These are phyloP conservation scores for Venustampulla echinocandica DNA, from an alignment of 495 filamentous ascomycete genomes.

Conservation along the genomic window DNA sequence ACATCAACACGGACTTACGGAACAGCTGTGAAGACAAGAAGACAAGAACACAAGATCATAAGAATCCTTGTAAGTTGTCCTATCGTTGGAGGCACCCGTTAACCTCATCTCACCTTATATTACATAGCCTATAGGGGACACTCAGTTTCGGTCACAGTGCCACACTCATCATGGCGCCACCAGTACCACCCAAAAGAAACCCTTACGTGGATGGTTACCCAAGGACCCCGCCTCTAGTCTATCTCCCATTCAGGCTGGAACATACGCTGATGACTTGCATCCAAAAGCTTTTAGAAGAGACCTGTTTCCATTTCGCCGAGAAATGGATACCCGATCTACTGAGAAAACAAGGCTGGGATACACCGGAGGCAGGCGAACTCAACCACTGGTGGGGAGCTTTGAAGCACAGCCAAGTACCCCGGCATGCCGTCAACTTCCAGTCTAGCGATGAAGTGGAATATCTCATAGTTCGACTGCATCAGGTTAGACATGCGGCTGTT, in stretches of 20 bases:
- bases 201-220: neutral
- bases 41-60: too few relatives aligned
- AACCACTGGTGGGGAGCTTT: neutral
- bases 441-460: neutral
- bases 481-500: neutral
- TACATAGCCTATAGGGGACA: too few relatives aligned
- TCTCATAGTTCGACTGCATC: neutral
- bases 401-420: neutral
- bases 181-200: neutral
- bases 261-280: neutral
- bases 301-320: neutral
- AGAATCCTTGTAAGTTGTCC: too few relatives aligned
- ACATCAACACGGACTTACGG: too few relatives aligned
- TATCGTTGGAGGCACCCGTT: too few relatives aligned
- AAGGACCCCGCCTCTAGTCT: neutral
- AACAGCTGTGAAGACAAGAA: too few relatives aligned
- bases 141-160: neutral
- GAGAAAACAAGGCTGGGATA: neutral
- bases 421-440: neutral
- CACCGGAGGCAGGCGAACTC: neutral
- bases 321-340: neutral
- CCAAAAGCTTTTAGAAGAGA: neutral
- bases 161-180: neutral
- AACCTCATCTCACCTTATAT: too few relatives aligned
- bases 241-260: conserved; percentile 1